Conservation (phyloP, 495 filamentous ascomycete genomes). For the Hypoxylon lenormandii region DNA sequence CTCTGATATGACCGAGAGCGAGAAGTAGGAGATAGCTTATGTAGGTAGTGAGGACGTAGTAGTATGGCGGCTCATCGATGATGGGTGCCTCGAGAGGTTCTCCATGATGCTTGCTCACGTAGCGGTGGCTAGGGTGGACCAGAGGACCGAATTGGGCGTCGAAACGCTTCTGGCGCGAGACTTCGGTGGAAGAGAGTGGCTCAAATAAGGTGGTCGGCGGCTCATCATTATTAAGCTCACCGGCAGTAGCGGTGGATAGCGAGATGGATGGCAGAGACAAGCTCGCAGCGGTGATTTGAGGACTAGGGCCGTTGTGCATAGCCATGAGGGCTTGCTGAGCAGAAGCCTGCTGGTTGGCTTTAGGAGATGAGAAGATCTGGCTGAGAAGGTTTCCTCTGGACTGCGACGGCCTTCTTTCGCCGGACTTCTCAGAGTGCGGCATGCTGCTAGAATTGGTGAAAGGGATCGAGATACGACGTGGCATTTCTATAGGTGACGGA, state of each 20-base stretch:
- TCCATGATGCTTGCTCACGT: constrained; percentile 85
- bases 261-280: constrained; percentile 91
- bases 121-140: constrained; percentile 80
- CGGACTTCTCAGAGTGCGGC: constrained; percentile 55
- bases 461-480: constrained; percentile 62
- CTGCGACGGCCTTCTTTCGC: constrained; percentile 66
- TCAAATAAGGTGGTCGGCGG: constrained; percentile 85
- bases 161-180: constrained; percentile 75
- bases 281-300: constrained; percentile 75
- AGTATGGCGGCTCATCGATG: constrained; percentile 96
- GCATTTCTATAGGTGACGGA: constrained; percentile 56
- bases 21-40: constrained; percentile 97
- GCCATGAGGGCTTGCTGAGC: constrained; percentile 70
- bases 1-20: constrained; percentile 90
- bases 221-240: constrained; percentile 76
- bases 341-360: constrained; percentile 66
- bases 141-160: constrained; percentile 95
- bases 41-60: constrained; percentile 95
- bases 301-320: constrained; percentile 70
- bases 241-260: constrained; percentile 85
- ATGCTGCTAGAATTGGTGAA: constrained; percentile 49
- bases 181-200: constrained; percentile 88
- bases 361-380: constrained; percentile 75
- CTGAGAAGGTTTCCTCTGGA: constrained; percentile 69
- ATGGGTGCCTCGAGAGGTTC: constrained; percentile 81